Evolutionary conservation across 192 early-diverging fungal genomes (phyloP).

Genomic region (Coemansia sp.): DNA sequence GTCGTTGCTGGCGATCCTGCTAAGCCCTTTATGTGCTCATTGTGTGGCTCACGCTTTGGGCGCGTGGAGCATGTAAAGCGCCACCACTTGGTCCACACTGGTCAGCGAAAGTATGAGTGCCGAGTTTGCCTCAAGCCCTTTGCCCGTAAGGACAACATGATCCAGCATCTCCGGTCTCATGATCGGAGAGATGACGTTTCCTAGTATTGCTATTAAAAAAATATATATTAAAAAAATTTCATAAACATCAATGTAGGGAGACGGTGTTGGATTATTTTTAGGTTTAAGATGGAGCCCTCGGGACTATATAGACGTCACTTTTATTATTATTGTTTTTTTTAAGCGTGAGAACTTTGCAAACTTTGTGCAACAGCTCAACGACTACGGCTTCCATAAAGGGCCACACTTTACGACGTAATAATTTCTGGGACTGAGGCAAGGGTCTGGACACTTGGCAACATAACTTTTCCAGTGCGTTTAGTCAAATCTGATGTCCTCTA

Average conservation of each 20-base stretch:
- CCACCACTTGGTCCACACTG: slow-evolving; percentile 59
- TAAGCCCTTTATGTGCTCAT: slow-evolving; percentile 54
- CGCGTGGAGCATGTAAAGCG: slow-evolving; percentile 58
- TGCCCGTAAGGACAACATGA: slow-evolving; percentile 80
- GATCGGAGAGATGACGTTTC: slow-evolving; percentile 32
- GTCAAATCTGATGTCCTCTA: slow-evolving; percentile 86
- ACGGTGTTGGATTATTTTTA: too few species aligned
- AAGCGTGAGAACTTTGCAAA: slow-evolving; percentile 92
- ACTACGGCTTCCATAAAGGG: slow-evolving; percentile 98
- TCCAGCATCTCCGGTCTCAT: slow-evolving; percentile 77
- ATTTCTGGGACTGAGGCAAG: slow-evolving; percentile 66
- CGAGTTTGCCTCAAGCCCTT: slow-evolving; percentile 67
- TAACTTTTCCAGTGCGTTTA: slow-evolving; percentile 85
- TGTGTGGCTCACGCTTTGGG: slow-evolving; percentile 65
- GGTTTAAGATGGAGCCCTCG: not conserved
- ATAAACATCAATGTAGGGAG: too few species aligned
- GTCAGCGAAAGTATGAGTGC: slow-evolving; percentile 73
- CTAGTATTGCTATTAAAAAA: not conserved
- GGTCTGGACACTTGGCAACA: slow-evolving; percentile 91
- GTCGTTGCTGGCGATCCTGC: slow-evolving; percentile 28
- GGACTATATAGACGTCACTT: not conserved
- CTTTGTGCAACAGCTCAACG: slow-evolving; percentile 92
- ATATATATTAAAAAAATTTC: too few species aligned
- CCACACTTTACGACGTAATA: slow-evolving; percentile 79
- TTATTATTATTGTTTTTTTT: not conserved